Conservation (phyloP, 495 filamentous ascomycete species). For the Podospora pseudocomata region DNA sequence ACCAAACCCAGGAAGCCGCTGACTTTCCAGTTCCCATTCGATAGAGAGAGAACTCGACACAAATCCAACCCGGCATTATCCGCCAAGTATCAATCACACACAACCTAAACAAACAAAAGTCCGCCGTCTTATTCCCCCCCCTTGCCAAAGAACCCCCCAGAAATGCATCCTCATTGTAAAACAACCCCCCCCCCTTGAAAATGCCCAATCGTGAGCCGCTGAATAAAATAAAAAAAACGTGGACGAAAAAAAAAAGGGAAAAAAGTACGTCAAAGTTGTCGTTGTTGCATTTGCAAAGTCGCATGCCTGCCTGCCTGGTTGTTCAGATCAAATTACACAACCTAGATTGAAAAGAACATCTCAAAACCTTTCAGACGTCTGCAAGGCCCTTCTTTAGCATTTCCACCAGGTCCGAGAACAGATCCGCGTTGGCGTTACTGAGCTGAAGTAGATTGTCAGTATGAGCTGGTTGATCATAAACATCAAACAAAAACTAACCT, state of each 20-base stretch:
- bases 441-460: slow-evolving; percentile 31
- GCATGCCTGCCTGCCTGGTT: neutral
- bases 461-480: neutral
- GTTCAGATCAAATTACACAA: neutral
- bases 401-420: slow-evolving; percentile 39
- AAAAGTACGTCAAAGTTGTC: neutral
- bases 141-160: neutral
- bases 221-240: neutral
- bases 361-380: slow-evolving; percentile 17
- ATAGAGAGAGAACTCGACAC: neutral
- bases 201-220: neutral
- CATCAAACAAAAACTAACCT: slow-evolving; percentile 49
- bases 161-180: slow-evolving; percentile 1
- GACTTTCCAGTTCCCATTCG: neutral
- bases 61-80: neutral
- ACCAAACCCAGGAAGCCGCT: neutral
- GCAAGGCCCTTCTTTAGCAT: slow-evolving; percentile 39
- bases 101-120: neutral
- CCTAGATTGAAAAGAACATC: no score
- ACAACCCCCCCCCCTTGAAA: neutral
- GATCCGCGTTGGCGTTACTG: slow-evolving; percentile 44
- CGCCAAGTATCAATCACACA: neutral
- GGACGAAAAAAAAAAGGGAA: neutral
- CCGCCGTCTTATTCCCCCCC: neutral
- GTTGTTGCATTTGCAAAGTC: neutral